Percentiles rank a stretch among this genome's conserved stretches.
These are phyloP conservation scores for Phytophthora agathidicida DNA, from an alignment of 352 stramenopile genomes.

Conservation along the genomic window DNA sequence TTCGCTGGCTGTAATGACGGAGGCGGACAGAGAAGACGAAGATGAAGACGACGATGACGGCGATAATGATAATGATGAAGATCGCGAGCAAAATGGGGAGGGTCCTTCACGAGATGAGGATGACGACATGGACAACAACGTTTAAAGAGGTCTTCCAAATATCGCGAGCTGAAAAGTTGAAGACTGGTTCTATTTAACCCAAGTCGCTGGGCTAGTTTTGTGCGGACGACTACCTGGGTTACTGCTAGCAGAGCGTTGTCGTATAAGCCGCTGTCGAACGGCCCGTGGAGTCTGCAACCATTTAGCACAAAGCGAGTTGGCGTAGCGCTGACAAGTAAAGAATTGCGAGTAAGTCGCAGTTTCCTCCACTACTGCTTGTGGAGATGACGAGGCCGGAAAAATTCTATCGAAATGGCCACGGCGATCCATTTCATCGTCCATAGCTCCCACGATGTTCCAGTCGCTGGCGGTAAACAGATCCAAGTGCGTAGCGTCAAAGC, in stretches of 20 bases:
- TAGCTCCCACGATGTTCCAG: constrained; percentile 63
- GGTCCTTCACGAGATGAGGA: not conserved
- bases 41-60: constrained; percentile 12
- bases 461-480: constrained; percentile 59
- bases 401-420: constrained; percentile 77
- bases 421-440: constrained; percentile 79
- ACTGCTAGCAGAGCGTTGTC: constrained; percentile 20
- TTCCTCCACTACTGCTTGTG: constrained; percentile 13
- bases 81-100: not conserved
- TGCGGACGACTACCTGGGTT: constrained; percentile 1
- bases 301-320: constrained; percentile 63
- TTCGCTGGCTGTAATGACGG: constrained; percentile 21
- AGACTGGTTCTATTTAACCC: constrained; percentile 4
- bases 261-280: constrained; percentile 17
- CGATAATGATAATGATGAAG: constrained; percentile 8
- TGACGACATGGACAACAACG: not conserved
- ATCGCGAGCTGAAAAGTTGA: no score
- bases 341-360: constrained; percentile 43
- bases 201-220: constrained; percentile 1
- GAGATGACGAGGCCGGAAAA: constrained; percentile 43
- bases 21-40: constrained; percentile 22
- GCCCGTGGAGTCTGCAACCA: constrained; percentile 55
- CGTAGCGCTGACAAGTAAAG: constrained; percentile 70
- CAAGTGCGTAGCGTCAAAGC: constrained; percentile 56
- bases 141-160: no score